Evolutionary conservation across 1,139 yeast genomes (phyloP).

Genomic region (Entelexis paramagnoliae): DNA sequence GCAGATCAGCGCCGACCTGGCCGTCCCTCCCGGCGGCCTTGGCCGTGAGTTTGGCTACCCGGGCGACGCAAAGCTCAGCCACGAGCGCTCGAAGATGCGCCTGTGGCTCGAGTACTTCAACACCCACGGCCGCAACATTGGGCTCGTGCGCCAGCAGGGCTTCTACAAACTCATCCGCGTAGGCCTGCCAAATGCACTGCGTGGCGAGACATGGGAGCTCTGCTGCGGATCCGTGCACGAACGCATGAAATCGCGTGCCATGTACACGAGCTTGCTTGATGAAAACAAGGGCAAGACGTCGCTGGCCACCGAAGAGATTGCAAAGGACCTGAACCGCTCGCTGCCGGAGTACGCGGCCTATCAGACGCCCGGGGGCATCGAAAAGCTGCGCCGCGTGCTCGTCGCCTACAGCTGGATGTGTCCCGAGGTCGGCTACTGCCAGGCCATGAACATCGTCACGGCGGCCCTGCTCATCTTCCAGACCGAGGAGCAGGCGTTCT

Average conservation of each 20-base stretch:
- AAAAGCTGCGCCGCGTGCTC: constrained; percentile 70
- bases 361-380: constrained; percentile 76
- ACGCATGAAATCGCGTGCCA: constrained; percentile 52
- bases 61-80: constrained; percentile 66
- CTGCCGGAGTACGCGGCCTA: constrained; percentile 94
- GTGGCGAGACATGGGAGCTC: constrained; percentile 96
- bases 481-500: constrained; percentile 96
- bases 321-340: constrained; percentile 87
- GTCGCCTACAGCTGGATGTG: constrained; percentile 95
- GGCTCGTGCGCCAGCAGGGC: constrained; percentile 61
- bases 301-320: constrained; percentile 89
- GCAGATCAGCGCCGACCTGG: constrained; percentile 14
- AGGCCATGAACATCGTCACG: constrained; percentile 96
- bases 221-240: constrained; percentile 77
- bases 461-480: constrained; percentile 88
- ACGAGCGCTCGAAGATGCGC: constrained; percentile 79
- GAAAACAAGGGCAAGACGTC: constrained; percentile 57
- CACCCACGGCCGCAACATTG: constrained; percentile 73
- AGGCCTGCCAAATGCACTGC: constrained; percentile 79
- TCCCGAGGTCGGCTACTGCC: constrained; percentile 96
- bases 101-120: constrained; percentile 88
- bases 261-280: constrained; percentile 48
- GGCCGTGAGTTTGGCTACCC: constrained; percentile 81
- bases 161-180: constrained; percentile 77
- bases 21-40: constrained; percentile 64